Evolutionary conservation across 441 rosid species (phyloP).

Genomic region (Gossypium davidsonii): DNA sequence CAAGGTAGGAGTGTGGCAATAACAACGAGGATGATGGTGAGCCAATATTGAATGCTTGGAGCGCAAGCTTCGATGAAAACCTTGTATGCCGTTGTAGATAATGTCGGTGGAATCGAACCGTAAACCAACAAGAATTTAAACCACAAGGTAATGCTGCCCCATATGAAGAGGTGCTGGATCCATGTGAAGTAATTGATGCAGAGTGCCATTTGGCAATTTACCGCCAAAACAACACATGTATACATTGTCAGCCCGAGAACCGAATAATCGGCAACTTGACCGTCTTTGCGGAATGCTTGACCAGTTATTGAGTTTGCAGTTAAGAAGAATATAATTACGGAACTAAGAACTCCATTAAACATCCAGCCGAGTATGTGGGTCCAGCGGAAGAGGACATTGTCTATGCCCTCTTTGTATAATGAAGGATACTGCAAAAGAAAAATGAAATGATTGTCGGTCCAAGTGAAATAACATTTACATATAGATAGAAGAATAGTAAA

Average conservation of each 20-base stretch:
- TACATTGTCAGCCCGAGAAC: constrained; percentile 80
- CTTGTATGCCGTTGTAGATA: constrained; percentile 66
- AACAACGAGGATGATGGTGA: constrained; percentile 48
- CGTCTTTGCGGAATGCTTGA: constrained; percentile 61
- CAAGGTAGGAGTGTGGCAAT: constrained; percentile 60
- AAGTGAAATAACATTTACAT: neutral
- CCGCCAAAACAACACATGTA: constrained; percentile 68
- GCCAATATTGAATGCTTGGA: constrained; percentile 57
- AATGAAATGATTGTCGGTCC: neutral
- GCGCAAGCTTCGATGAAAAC: constrained; percentile 64
- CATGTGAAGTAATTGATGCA: constrained; percentile 88
- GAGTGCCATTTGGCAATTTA: constrained; percentile 82
- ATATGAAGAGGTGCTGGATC: constrained; percentile 82
- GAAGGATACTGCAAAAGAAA: constrained; percentile 48
- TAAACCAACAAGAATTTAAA: constrained; percentile 58
- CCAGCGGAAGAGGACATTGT: constrained; percentile 76
- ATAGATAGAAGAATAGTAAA: neutral
- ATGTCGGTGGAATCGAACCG: constrained; percentile 48
- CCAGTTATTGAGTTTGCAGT: constrained; percentile 38
- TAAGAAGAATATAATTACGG: constrained; percentile 71
- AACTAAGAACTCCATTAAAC: constrained; percentile 65
- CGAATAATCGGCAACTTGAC: constrained; percentile 56
- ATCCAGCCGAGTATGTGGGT: constrained; percentile 73
- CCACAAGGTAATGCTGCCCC: constrained; percentile 91
- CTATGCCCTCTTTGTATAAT: constrained; percentile 68